These are phyloP conservation scores for Cystobasidium slooffiae DNA, from an alignment of 1,284 basidiomycete genomes.

Conservation along the genomic window DNA sequence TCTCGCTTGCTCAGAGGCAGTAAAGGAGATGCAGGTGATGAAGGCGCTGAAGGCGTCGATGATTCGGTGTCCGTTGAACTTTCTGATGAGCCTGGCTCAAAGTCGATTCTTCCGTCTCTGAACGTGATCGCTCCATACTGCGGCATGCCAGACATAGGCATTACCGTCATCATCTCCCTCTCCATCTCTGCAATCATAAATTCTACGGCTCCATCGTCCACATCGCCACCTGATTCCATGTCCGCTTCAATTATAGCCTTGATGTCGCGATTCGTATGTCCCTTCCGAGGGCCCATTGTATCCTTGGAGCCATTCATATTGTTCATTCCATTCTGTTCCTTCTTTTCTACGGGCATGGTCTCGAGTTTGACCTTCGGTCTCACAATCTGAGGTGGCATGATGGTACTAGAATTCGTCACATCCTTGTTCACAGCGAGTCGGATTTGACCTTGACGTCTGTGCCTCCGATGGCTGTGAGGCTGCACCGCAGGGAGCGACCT, in stretches of 20 bases:
- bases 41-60: not conserved
- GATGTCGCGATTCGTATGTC: not conserved
- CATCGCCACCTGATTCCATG: slow-evolving; percentile 1
- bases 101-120: slow-evolving; percentile 1
- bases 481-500: too few relatives aligned
- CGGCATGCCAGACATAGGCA: not conserved
- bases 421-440: not conserved
- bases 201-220: slow-evolving; percentile 3
- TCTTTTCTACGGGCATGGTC: slow-evolving; percentile 6
- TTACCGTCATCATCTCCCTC: not conserved
- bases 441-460: not conserved
- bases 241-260: slow-evolving; percentile 4
- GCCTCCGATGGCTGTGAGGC: not conserved
- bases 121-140: slow-evolving; percentile 2
- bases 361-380: slow-evolving; percentile 12
- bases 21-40: not conserved
- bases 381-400: not conserved
- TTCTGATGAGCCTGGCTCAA: slow-evolving; percentile 4
- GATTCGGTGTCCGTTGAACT: not conserved
- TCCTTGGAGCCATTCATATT: not conserved
- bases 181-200: slow-evolving; percentile 8
- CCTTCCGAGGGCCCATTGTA: not conserved
- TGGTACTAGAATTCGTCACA: not conserved
- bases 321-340: not conserved
- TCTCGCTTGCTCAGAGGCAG: not conserved